These are phyloP conservation scores for Spiromastix sp. DNA, from an alignment of 2,329 filamentous ascomycete genomes.

Conservation along the genomic window DNA sequence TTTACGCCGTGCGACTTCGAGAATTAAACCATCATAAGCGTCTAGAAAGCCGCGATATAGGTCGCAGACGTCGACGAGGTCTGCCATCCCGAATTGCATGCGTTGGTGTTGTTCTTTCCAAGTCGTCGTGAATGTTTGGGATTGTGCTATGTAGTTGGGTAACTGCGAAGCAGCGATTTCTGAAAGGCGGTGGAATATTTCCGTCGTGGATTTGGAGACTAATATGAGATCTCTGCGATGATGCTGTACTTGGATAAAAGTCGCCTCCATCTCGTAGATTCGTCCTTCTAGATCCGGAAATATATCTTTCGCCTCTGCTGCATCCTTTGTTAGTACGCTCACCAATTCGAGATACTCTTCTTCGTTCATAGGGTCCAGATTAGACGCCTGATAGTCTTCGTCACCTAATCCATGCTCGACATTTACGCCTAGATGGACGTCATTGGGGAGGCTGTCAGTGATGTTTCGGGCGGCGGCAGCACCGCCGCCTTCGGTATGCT, in stretches of 20 bases:
- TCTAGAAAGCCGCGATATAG: constrained; percentile 81
- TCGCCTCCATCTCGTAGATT: constrained; percentile 64
- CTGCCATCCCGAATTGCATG: constrained; percentile 58
- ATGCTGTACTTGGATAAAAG: constrained; percentile 52
- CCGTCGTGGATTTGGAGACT: constrained; percentile 48
- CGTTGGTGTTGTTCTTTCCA: constrained; percentile 67
- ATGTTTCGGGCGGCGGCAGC: constrained; percentile 57
- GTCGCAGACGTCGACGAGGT: constrained; percentile 65
- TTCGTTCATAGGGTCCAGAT: constrained; percentile 62
- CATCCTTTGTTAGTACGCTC: constrained; percentile 53
- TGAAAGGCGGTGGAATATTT: constrained; percentile 57
- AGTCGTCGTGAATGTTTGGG: constrained; percentile 36
- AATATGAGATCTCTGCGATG: constrained; percentile 50
- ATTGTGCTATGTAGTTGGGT: constrained; percentile 39
- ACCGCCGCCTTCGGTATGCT: constrained; percentile 74
- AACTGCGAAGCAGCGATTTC: constrained; percentile 54
- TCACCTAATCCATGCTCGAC: constrained; percentile 22
- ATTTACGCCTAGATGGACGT: constrained; percentile 30
- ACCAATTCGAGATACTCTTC: constrained; percentile 77
- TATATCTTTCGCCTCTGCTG: constrained; percentile 52
- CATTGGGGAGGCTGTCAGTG: constrained; percentile 49
- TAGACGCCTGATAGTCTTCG: constrained; percentile 32
- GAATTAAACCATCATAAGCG: constrained; percentile 73
- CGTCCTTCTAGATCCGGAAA: constrained; percentile 61
- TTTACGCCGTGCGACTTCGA: constrained; percentile 70